Evolutionary conservation across 768 basidiomycete species (phyloP), one percentile per base, ranked within the genome.

Genomic region (Tricholoma sp.): DNA sequence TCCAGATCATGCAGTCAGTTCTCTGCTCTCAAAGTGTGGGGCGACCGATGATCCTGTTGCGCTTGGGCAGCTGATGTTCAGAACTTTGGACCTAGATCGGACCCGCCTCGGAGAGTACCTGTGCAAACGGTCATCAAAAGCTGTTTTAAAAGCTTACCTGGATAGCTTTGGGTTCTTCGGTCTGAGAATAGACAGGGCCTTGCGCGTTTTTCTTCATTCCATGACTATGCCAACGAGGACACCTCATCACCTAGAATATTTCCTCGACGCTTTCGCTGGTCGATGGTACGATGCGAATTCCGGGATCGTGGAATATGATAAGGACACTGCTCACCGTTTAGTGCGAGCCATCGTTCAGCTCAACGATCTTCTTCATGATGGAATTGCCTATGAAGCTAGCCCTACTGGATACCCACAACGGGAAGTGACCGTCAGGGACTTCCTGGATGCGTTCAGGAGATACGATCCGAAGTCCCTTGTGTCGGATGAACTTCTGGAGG

Each of bases 201-300:
- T 99, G 54, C 85, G 96, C 53, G 82, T 88, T 50, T 98, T 98
- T 76, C 74, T 98, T 57, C 83, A 92, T 63, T 87, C 94, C 6
- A 69, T 98, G 36, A 79, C 89, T 62, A 61, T 85, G 37, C 79
- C 83, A 57, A 70, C 65, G 17, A 70, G 70, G 51, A 54, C 67
- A 13, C 61, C 72, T 13, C 71, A 75, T 50, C 70, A 72, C 53
- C 68, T 86, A 32, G 91, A 94, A 60, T 79, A 85, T 61, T 75
- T 97, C 2, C 77, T 98, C 31, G 85, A 91, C 63, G 82, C 87
- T 9, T 94, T 99, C 66, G 89, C 94, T 12, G 80, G 82, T 61
- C 82, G 90, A 29, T 98, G 94, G 91, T 91, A 91, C 63, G 90
- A 94, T 58, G 88, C 91, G 17, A 98, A 99, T 66, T 81, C 85